Percentiles rank a stretch among this genome's conserved stretches.
Conservation (phyloP, 148 eudicot genomes). For the Dianthus caryophyllus region DNA sequence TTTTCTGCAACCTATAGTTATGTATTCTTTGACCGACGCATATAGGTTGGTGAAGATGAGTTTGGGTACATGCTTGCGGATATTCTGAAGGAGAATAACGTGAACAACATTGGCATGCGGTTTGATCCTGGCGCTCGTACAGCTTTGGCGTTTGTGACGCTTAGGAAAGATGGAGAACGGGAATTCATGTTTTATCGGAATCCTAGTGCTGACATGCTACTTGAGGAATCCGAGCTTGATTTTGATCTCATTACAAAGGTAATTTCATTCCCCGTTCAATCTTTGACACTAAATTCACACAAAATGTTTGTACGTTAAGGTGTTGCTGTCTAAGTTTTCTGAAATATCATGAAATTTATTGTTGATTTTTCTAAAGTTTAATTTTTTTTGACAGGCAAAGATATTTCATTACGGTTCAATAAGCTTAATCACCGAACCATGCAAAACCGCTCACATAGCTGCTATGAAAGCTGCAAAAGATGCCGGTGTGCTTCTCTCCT, state of each 20-base stretch:
- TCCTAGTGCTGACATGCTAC: conserved; percentile 99
- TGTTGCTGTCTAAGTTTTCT: too few species aligned
- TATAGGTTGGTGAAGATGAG: conserved; percentile 98
- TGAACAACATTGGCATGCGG: conserved; percentile 83
- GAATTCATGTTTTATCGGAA: conserved; percentile 99
- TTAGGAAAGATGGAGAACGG: conserved; percentile 91
- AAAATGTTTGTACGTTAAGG: too few species aligned
- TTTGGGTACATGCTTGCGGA: conserved; percentile 98
- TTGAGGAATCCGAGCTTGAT: conserved; percentile 82
- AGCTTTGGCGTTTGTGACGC: conserved; percentile 94
- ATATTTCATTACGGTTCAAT: conserved; percentile 94
- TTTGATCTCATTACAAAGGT: conserved; percentile 83
- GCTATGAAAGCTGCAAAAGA: conserved; percentile 87
- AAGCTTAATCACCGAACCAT: conserved; percentile 92
- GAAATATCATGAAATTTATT: too few species aligned
- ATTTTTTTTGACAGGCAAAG: conserved; percentile 59
- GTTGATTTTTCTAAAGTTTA: neutral
- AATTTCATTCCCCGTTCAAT: neutral
- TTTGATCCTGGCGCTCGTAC: conserved; percentile 98
- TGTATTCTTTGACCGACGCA: conserved; percentile 5
- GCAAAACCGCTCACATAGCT: conserved; percentile 91
- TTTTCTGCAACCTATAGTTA: neutral
- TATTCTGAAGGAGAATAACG: conserved; percentile 84
- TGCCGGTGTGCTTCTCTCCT: conserved; percentile 86
- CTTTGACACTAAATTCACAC: too few species aligned